phyloP scores from a whole-genome alignment of 768 basidiomycete genomes.

The Tricholomella constricta region DNA sequence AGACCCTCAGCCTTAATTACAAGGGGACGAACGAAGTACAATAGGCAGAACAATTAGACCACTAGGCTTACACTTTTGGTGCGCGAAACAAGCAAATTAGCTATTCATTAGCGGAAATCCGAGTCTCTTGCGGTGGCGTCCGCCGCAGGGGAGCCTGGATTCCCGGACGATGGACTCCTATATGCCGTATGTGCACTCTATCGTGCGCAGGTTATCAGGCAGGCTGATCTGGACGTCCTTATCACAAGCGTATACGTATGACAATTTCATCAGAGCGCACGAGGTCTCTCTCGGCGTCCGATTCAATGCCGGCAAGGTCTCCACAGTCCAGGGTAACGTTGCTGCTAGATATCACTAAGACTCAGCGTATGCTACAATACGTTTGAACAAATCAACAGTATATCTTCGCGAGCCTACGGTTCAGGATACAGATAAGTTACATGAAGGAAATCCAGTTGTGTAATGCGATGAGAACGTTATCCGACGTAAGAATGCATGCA shows the following conservation, averaged over 20 bases:
- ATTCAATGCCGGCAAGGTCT: conserved; percentile 57
- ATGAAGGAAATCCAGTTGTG: background rate
- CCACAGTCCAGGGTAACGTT: conserved; percentile 67
- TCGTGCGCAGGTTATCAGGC: background rate
- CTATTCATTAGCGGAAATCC: conserved; percentile 62
- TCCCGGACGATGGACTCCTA: conserved; percentile 69
- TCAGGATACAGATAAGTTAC: conserved; percentile 2
- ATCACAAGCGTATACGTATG: too few relatives aligned
- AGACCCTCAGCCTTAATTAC: conserved; percentile 55
- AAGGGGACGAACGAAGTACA: conserved; percentile 47
- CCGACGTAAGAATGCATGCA: background rate
- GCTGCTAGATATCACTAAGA: conserved; percentile 5
- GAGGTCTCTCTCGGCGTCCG: conserved; percentile 52
- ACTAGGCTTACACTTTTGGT: conserved; percentile 57
- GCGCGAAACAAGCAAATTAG: conserved; percentile 41
- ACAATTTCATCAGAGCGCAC: conserved; percentile 60
- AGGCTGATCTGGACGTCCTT: background rate
- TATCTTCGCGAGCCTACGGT: too few relatives aligned
- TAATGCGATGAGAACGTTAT: background rate
- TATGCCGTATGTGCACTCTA: conserved; percentile 52
- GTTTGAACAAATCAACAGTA: too few relatives aligned
- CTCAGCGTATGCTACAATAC: too few relatives aligned
- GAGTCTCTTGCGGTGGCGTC: conserved; percentile 65
- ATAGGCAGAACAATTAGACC: conserved; percentile 46
- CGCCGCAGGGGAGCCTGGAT: conserved; percentile 46